These are phyloP conservation scores for Cutaneotrichosporon sp. DNA, from an alignment of 1,284 basidiomycete species.

Conservation along the genomic window DNA sequence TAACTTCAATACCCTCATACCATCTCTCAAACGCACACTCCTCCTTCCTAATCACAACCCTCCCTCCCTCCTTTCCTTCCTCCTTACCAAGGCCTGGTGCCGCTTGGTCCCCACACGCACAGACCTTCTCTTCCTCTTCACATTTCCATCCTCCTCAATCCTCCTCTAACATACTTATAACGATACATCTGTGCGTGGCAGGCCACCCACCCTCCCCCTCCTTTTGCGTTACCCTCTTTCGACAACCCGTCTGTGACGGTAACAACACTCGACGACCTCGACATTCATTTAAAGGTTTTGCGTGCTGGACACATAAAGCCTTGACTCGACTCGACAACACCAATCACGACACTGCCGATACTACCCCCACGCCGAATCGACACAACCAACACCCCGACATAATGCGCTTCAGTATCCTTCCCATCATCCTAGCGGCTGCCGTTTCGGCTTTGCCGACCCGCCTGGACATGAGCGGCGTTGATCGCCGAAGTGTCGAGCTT, in stretches of 20 bases:
- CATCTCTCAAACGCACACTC: not conserved
- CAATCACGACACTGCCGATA: not conserved
- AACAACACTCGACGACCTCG: not conserved
- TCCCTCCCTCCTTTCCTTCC: not conserved
- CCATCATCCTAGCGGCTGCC: conserved; percentile 9
- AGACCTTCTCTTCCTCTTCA: not conserved
- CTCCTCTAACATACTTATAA: not conserved
- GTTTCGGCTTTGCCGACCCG: conserved; percentile 5
- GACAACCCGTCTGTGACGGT: conserved; percentile 1
- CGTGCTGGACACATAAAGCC: not conserved
- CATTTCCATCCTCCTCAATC: not conserved
- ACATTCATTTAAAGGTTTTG: not conserved
- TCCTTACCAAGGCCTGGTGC: not conserved
- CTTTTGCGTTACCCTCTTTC: not conserved
- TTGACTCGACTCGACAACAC: not conserved
- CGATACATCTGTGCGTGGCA: not conserved
- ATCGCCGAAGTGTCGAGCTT: not conserved
- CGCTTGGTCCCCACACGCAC: not conserved
- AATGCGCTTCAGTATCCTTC: conserved; percentile 7
- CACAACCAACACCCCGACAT: not conserved
- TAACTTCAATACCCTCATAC: not conserved
- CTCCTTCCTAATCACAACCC: not conserved
- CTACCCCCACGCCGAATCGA: not conserved
- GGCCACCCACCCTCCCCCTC: not conserved
- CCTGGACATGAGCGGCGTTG: not conserved